These are phyloP conservation scores for Francoa sonchifolia DNA, from an alignment of 441 rosid genomes.

Conservation along the genomic window DNA sequence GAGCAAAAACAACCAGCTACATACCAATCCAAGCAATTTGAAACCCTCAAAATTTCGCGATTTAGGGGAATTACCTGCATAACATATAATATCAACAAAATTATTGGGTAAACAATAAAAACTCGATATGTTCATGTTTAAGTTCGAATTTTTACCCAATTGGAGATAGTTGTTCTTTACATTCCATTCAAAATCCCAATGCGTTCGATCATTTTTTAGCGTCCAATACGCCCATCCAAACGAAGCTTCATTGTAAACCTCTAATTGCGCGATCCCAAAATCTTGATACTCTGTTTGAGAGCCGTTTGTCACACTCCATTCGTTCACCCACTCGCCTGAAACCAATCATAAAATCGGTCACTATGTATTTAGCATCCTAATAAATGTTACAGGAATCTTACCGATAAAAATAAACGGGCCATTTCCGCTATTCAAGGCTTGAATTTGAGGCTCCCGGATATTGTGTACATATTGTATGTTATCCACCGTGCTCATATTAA, in stretches of 20 bases:
- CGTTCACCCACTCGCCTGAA: slow-evolving; percentile 77
- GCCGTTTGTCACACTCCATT: slow-evolving; percentile 46
- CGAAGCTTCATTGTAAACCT: slow-evolving; percentile 51
- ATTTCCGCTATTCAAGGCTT: slow-evolving; percentile 33
- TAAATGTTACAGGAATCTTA: slow-evolving; percentile 8
- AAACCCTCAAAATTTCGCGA: no score
- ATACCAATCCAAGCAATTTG: no score
- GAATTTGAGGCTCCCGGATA: slow-evolving; percentile 46
- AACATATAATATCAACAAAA: no score
- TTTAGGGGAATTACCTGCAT: no score
- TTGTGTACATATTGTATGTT: slow-evolving; percentile 44
- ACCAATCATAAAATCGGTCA: slow-evolving; percentile 1
- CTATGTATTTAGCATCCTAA: neutral
- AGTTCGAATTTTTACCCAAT: slow-evolving; percentile 25
- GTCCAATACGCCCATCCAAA: slow-evolving; percentile 84
- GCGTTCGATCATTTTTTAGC: slow-evolving; percentile 50
- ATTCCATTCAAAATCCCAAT: slow-evolving; percentile 87
- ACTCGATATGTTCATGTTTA: neutral
- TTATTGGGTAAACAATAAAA: no score
- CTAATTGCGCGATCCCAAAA: slow-evolving; percentile 53
- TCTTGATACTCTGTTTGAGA: slow-evolving; percentile 48
- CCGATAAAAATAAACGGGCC: slow-evolving; percentile 62
- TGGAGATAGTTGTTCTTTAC: slow-evolving; percentile 43
- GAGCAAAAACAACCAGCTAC: no score
- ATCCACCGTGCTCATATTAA: slow-evolving; percentile 37